These are phyloP conservation scores for Cetraspora pellucida DNA, from an alignment of 192 early-diverging fungal species.

Conservation along the genomic window DNA sequence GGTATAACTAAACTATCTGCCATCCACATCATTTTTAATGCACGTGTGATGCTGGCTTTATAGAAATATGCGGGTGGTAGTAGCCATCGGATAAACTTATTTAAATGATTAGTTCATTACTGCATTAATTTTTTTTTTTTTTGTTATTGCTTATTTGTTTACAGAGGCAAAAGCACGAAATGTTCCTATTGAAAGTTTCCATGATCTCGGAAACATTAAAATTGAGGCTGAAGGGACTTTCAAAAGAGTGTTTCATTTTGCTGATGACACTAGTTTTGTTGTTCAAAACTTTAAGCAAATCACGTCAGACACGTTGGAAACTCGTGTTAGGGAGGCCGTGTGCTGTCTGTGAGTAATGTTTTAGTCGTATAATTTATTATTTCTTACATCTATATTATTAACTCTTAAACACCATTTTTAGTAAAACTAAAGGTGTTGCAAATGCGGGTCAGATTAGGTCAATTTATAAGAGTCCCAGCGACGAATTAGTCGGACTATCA, in stretches of 20 bases:
- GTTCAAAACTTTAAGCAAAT: constrained; percentile 64
- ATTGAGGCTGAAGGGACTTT: constrained; percentile 59
- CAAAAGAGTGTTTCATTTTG: constrained; percentile 59
- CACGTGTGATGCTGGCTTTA: too few species aligned
- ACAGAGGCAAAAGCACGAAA: constrained; percentile 35
- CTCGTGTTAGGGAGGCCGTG: constrained; percentile 59
- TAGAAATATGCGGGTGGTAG: too few species aligned
- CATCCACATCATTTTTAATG: too few species aligned
- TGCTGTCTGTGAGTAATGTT: constrained; percentile 53
- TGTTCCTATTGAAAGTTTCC: constrained; percentile 41
- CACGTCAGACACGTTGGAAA: constrained; percentile 51
- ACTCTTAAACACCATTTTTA: constrained; percentile 1
- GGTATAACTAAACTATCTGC: too few species aligned
- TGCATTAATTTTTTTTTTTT: neutral
- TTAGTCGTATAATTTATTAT: neutral
- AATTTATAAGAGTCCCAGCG: constrained; percentile 52
- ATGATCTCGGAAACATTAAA: constrained; percentile 40
- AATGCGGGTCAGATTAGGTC: constrained; percentile 60
- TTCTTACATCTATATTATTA: neutral
- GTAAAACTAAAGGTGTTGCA: constrained; percentile 46
- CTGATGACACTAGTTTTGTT: constrained; percentile 46
- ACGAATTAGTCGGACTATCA: constrained; percentile 59
- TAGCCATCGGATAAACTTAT: neutral
- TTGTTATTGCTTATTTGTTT: neutral
- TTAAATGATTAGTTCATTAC: neutral